Percentiles rank a stretch among this genome's conserved stretches.
Conservation (phyloP, 805 yeast species). For the Tetrapisispora iriomotensis region DNA sequence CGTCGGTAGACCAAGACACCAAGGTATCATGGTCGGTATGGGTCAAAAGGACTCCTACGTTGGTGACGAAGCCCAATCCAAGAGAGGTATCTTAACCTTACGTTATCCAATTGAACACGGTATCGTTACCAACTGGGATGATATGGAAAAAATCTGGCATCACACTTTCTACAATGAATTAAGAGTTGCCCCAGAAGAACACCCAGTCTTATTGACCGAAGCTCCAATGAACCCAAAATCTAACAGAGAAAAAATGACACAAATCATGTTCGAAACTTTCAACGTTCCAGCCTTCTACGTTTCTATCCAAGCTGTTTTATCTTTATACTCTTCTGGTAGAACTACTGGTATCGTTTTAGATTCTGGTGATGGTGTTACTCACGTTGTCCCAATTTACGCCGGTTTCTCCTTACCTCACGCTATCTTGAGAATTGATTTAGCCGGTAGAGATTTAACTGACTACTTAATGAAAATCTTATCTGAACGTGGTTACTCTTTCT, state of each 20-base stretch:
- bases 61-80: conserved; percentile 99
- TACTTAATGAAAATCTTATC: conserved; percentile 96
- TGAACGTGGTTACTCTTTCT: conserved; percentile 98
- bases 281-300: conserved; percentile 99
- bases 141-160: conserved; percentile 99
- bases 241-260: conserved; percentile 99
- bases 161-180: conserved; percentile 99
- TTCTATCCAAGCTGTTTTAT: conserved; percentile 95
- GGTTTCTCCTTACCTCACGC: conserved; percentile 99
- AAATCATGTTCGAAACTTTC: conserved; percentile 97
- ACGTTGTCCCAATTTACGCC: conserved; percentile 99
- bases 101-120: conserved; percentile 99
- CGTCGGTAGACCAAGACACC: conserved; percentile 99
- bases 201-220: conserved; percentile 97
- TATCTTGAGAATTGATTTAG: conserved; percentile 95
- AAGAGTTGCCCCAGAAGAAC: conserved; percentile 99
- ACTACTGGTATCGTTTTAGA: conserved; percentile 99
- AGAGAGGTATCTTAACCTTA: conserved; percentile 98
- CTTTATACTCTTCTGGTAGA: conserved; percentile 98
- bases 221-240: conserved; percentile 99
- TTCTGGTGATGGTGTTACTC: conserved; percentile 99
- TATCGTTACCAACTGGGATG: conserved; percentile 99
- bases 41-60: conserved; percentile 99
- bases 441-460: conserved; percentile 99
- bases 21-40: conserved; percentile 99